Percentiles rank a stretch among this genome's conserved stretches.
Evolutionary conservation across 2,329 filamentous ascomycete genomes (phyloP).

Genomic region (Aspergillus quadrilineatus): DNA sequence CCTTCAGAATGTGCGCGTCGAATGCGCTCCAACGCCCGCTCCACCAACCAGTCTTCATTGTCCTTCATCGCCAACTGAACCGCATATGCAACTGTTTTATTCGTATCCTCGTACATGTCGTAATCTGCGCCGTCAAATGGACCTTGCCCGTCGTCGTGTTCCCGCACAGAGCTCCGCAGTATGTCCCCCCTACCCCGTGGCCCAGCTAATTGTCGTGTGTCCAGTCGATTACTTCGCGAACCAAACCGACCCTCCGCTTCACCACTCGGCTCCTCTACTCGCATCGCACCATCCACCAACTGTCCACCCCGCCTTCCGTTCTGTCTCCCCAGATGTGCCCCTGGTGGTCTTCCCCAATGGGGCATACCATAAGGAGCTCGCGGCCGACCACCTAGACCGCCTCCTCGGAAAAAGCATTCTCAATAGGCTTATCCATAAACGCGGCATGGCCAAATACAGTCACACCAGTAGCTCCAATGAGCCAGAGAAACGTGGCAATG

Average conservation of each 20-base stretch:
- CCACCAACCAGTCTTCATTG: constrained; percentile 72
- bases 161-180: constrained; percentile 37
- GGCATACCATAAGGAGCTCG: constrained; percentile 91
- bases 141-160: constrained; percentile 47
- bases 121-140: constrained; percentile 50
- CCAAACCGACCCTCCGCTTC: constrained; percentile 42
- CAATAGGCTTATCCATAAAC: constrained; percentile 97
- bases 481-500: constrained; percentile 83
- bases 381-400: constrained; percentile 99
- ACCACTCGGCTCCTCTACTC: constrained; percentile 42
- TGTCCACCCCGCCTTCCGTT: constrained; percentile 54
- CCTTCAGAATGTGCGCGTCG: constrained; percentile 73
- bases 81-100: constrained; percentile 45
- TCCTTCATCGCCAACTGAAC: constrained; percentile 59
- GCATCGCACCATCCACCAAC: constrained; percentile 50
- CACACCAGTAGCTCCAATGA: constrained; percentile 92
- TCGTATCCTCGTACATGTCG: constrained; percentile 53
- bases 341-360: constrained; percentile 99
- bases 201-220: constrained; percentile 37
- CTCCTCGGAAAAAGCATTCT: constrained; percentile 99
- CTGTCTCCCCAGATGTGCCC: constrained; percentile 70
- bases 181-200: constrained; percentile 29
- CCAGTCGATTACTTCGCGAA: constrained; percentile 24
- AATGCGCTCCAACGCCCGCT: constrained; percentile 77
- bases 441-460: constrained; percentile 92